These are phyloP conservation scores for Microbotryum saponariae DNA, from an alignment of 1,284 basidiomycete species.

Conservation along the genomic window DNA sequence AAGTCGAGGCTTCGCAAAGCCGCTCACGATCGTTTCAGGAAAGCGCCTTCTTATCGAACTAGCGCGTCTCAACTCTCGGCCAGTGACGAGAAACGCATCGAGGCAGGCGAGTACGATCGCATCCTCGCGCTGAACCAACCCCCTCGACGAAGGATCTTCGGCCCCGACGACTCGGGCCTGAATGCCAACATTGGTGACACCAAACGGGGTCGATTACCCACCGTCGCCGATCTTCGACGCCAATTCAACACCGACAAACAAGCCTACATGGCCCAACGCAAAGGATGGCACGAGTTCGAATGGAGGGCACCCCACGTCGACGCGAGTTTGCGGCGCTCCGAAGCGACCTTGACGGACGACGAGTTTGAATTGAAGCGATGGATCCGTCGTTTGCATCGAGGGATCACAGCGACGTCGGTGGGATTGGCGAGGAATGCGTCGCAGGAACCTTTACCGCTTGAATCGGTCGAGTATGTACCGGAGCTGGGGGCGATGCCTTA, in stretches of 20 bases:
- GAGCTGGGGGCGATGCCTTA: background rate
- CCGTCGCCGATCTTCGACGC: too few species aligned
- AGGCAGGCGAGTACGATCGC: too few species aligned
- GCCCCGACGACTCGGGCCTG: too few species aligned
- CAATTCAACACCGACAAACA: conserved; percentile 8
- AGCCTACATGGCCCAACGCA: conserved; percentile 5
- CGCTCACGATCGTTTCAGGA: too few species aligned
- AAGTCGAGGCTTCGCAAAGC: too few species aligned
- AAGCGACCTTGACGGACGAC: conserved; percentile 6
- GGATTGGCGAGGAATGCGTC: conserved; percentile 4
- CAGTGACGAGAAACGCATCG: too few species aligned
- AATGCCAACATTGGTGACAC: too few species aligned
- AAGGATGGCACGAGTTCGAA: conserved; percentile 12
- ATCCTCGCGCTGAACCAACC: too few species aligned
- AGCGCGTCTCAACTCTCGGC: too few species aligned
- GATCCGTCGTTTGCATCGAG: conserved; percentile 12
- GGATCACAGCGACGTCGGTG: background rate
- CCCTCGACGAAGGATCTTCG: too few species aligned
- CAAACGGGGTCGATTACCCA: too few species aligned
- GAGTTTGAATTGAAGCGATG: conserved; percentile 11
- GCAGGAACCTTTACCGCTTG: background rate
- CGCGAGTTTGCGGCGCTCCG: background rate
- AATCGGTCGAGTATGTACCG: background rate
- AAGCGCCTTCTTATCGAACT: too few species aligned
- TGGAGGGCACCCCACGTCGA: conserved; percentile 17